Evolutionary conservation across 2,329 filamentous ascomycete genomes (phyloP).

Genomic region (Microdochium paspali): DNA sequence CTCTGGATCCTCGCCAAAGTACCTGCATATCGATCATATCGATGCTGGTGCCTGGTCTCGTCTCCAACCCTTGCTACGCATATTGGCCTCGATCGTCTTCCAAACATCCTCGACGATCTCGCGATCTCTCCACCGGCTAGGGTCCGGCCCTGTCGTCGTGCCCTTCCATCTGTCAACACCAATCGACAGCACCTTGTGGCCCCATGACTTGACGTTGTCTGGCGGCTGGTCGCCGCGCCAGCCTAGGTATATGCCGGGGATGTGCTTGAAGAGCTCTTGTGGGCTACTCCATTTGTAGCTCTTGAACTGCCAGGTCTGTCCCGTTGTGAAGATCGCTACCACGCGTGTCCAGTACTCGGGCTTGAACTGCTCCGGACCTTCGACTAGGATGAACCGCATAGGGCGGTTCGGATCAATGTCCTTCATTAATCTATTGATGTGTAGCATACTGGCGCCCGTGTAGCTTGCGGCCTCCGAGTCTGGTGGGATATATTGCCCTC

Average conservation of each 20-base stretch:
- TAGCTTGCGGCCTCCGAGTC: conserved; percentile 53
- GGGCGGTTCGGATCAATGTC: conserved; percentile 60
- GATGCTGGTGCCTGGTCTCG: conserved; percentile 56
- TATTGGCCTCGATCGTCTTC: conserved; percentile 78
- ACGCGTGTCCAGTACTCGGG: conserved; percentile 96
- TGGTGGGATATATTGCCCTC: conserved; percentile 70
- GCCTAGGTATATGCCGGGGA: conserved; percentile 79
- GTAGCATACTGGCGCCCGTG: conserved; percentile 68
- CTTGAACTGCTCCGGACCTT: conserved; percentile 89
- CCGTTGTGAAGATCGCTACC: conserved; percentile 94
- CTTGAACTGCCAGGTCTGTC: conserved; percentile 98
- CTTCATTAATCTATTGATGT: conserved; percentile 71
- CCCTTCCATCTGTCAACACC: conserved; percentile 78
- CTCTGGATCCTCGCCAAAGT: neutral
- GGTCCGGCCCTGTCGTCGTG: conserved; percentile 34
- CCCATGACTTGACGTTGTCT: conserved; percentile 72
- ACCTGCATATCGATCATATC: conserved; percentile 22
- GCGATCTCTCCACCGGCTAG: conserved; percentile 70
- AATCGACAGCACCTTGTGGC: conserved; percentile 69
- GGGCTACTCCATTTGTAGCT: conserved; percentile 93
- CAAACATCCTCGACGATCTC: conserved; percentile 92
- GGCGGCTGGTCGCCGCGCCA: conserved; percentile 81
- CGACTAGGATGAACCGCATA: conserved; percentile 90
- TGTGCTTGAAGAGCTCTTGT: conserved; percentile 80
- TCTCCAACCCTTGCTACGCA: conserved; percentile 78